Percentiles rank a stretch among this genome's conserved stretches.
Evolutionary conservation across 345 rosid genomes (phyloP).

Genomic region (Trapa bicornis): DNA sequence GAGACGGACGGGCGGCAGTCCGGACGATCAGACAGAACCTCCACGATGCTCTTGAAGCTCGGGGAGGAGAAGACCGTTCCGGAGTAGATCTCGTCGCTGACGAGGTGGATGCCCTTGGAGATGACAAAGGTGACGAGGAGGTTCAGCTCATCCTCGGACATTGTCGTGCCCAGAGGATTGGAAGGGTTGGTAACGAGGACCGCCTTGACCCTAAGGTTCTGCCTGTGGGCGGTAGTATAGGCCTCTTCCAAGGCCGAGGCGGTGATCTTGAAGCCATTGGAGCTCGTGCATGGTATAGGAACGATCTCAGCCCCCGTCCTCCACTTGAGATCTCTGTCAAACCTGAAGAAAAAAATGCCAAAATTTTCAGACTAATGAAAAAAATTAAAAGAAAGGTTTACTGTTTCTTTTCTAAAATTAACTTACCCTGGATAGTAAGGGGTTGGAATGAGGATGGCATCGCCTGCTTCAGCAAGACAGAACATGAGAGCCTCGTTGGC

Average conservation of each 20-base stretch:
- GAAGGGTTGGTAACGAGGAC: conserved; percentile 19
- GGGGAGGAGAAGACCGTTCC: conserved; percentile 64
- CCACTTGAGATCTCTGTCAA: conserved; percentile 53
- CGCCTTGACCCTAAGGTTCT: conserved; percentile 21
- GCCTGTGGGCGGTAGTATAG: conserved; percentile 6
- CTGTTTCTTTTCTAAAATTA: no score
- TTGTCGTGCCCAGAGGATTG: conserved; percentile 16
- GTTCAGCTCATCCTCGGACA: conserved; percentile 39
- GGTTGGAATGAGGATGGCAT: conserved; percentile 86
- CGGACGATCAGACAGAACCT: conserved; percentile 25
- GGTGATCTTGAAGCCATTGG: conserved; percentile 38
- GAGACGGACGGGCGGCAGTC: conserved; percentile 13
- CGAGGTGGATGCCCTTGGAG: conserved; percentile 44
- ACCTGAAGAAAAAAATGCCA: conserved; percentile 15
- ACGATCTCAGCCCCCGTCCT: conserved; percentile 39
- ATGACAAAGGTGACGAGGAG: conserved; percentile 42
- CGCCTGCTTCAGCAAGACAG: conserved; percentile 80
- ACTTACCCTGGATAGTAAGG: conserved; percentile 89
- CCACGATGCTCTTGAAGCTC: conserved; percentile 45
- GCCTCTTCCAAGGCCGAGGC: conserved; percentile 16
- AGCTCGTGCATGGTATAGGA: conserved; percentile 37
- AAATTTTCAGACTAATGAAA: no score
- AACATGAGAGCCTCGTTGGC: conserved; percentile 85
- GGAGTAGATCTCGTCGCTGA: conserved; percentile 77
- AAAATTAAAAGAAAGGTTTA: no score